Evolutionary conservation across 768 basidiomycete species (phyloP), one percentile per base, ranked within the genome.

Genomic region (Chlorophyllum brunneum): DNA sequence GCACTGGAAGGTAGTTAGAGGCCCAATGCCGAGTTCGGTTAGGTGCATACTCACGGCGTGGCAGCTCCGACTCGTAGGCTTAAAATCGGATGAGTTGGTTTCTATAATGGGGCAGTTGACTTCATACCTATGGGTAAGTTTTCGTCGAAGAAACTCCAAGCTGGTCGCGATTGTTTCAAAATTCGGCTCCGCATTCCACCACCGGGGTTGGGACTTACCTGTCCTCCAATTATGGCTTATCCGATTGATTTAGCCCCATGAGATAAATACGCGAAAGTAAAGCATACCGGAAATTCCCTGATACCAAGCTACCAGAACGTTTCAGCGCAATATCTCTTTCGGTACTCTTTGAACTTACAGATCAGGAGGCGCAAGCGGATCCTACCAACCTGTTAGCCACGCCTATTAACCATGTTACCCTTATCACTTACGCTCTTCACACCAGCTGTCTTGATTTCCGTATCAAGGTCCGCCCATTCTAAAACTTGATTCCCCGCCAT

Each of bases 401-500:
- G 18, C 37, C 3, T 37, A 44, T 16, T 45, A 48, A 10, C 11
- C 20, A 36, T 29, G 41, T 33, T 39, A 44, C 23, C 36, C 30
- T 27, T 26, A 51, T 20, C 41, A 18, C 72, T 54, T 56, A 75
- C 78, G 34, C 66, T 69, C 65, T 81, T 70, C 56, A 82, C 60
- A 49, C 76, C 72, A 15, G 73, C 76, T 2, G 81, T 81, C 70
- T 82, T 81, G 55, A 83, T 76, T 62, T 83, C 82, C 7, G 76
- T 73, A 58, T 82, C 81, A 31, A 85, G 64, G 58, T 82, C 81
- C 9, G 63, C 57, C 81, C 81, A 83, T 59, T 83, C 82, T 16
- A 83, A 59, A 1, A 83, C 82, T 61, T 83, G 81, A 58, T 82
- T 81, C 1, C 81, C 81, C 3, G 80, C 77, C 80, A 83, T 82